phyloP scores from a whole-genome alignment of 129 eudicot genomes.

The Tagetes erecta region DNA sequence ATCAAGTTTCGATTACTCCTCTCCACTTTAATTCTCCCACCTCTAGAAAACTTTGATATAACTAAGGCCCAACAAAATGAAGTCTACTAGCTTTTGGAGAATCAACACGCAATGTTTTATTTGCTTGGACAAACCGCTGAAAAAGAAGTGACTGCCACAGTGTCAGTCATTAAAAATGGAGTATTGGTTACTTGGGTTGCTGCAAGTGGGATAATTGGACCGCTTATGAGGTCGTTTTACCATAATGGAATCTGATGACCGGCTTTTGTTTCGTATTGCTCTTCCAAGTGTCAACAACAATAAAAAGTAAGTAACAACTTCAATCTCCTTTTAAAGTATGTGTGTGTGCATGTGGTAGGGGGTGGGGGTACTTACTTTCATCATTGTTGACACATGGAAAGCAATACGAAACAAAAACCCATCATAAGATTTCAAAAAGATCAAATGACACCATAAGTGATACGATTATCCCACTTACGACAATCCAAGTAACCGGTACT shows the following conservation, averaged over 20 bases:
- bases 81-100: no score
- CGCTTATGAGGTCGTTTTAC: no score
- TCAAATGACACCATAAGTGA: slow-evolving; percentile 55
- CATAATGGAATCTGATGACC: not conserved
- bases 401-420: slow-evolving; percentile 64
- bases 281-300: no score
- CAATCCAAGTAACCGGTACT: slow-evolving; percentile 58
- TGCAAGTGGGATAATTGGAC: no score
- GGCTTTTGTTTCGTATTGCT: no score
- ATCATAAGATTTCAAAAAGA: slow-evolving; percentile 57
- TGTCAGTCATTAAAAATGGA: no score
- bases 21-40: slow-evolving; percentile 1
- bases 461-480: slow-evolving; percentile 53
- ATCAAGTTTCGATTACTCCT: not conserved
- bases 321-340: no score
- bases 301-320: slow-evolving; percentile 46
- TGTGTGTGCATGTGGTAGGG: no score
- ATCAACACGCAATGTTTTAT: no score
- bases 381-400: slow-evolving; percentile 73
- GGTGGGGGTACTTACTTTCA: slow-evolving; percentile 43
- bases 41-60: not conserved
- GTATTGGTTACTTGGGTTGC: no score
- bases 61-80: not conserved
- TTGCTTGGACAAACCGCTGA: no score
- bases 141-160: no score